phyloP scores from a whole-genome alignment of 305 asterid genomes.

The Fraxinus floribunda region DNA sequence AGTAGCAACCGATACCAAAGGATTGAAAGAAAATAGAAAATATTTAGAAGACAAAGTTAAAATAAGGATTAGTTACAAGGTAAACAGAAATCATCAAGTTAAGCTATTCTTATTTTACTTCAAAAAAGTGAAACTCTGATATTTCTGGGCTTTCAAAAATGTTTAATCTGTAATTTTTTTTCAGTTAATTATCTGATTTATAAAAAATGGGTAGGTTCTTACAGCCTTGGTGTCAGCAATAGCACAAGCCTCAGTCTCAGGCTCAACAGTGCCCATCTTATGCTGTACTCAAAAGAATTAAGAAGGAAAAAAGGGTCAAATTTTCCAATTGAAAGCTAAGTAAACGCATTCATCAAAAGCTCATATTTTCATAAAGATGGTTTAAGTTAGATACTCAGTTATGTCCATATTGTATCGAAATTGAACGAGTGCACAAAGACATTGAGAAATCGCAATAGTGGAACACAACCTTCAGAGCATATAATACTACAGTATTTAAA shows the following conservation, averaged over 20 bases:
- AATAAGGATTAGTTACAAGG: slow-evolving; percentile 4
- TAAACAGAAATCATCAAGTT: not conserved
- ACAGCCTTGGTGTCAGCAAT: slow-evolving; percentile 76
- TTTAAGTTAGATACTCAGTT: too few relatives aligned
- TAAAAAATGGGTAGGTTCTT: slow-evolving; percentile 31
- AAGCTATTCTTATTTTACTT: not conserved
- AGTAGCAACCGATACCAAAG: too few relatives aligned
- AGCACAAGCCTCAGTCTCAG: slow-evolving; percentile 87
- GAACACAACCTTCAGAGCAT: too few relatives aligned
- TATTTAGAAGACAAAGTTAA: not conserved
- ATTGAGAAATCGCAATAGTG: too few relatives aligned
- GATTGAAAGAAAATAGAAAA: not conserved
- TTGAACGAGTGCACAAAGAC: too few relatives aligned
- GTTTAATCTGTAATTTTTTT: not conserved
- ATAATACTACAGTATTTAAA: too few relatives aligned
- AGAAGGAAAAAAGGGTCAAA: too few relatives aligned
- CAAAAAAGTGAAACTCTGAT: not conserved
- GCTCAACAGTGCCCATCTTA: slow-evolving; percentile 66
- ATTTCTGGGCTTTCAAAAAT: not conserved
- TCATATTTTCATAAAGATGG: too few relatives aligned
- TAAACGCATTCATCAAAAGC: too few relatives aligned
- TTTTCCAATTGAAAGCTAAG: too few relatives aligned
- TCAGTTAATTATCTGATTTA: not conserved
- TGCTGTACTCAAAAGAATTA: too few relatives aligned
- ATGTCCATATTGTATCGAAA: too few relatives aligned